phyloP scores from a whole-genome alignment of 257 asterid genomes.

The Scutellaria galericulata region DNA sequence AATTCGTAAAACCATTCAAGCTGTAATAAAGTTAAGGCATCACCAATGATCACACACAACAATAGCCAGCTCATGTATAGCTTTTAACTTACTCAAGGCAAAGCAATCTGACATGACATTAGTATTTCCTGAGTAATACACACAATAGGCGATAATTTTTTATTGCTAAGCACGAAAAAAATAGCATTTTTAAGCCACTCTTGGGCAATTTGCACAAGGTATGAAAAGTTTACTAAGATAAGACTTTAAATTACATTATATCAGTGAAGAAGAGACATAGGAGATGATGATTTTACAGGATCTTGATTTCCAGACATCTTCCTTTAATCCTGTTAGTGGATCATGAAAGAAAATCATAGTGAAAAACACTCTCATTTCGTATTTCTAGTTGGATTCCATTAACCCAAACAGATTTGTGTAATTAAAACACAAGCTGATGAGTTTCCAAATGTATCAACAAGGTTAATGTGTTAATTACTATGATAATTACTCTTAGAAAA shows the following conservation, averaged over 20 bases:
- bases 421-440: neutral
- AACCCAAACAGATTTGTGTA: neutral
- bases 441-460: neutral
- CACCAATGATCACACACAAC: neutral
- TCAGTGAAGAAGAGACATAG: neutral
- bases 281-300: neutral
- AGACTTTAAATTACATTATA: neutral
- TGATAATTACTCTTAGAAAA: neutral
- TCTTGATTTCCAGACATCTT: neutral
- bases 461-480: no score
- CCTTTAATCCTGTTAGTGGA: neutral
- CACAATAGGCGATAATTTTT: neutral
- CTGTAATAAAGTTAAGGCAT: constrained; percentile 5
- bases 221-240: neutral
- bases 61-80: neutral
- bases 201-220: neutral
- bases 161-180: neutral
- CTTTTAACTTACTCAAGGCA: neutral
- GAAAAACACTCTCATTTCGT: neutral
- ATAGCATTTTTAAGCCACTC: neutral
- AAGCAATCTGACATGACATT: neutral
- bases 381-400: neutral
- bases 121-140: neutral
- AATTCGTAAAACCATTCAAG: neutral
- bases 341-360: neutral